Conservation (phyloP, 345 rosid species). For the Eucalyptus curtisii region DNA sequence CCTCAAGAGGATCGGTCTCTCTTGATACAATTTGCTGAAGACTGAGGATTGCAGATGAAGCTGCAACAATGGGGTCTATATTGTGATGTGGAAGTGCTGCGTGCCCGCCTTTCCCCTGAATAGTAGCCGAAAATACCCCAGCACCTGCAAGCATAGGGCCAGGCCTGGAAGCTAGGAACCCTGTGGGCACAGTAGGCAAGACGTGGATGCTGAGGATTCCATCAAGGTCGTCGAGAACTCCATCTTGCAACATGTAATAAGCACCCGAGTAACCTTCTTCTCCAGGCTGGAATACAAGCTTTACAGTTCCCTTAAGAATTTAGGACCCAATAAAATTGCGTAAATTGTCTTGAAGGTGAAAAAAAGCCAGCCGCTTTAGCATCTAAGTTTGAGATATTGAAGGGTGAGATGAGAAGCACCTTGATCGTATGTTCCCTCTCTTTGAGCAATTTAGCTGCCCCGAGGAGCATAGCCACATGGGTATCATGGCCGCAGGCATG, state of each 20-base stretch:
- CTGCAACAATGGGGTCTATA: slow-evolving; percentile 57
- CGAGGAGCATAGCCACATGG: slow-evolving; percentile 72
- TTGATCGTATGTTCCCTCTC: slow-evolving; percentile 20
- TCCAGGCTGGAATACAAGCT: slow-evolving; percentile 74
- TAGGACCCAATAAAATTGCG: background rate
- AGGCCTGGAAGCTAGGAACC: slow-evolving; percentile 40
- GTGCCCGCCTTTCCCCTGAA: slow-evolving; percentile 54
- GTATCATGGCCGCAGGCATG: slow-evolving; percentile 77
- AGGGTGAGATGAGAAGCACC: slow-evolving; percentile 14
- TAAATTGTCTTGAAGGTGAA: background rate
- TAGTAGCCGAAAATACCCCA: slow-evolving; percentile 31
- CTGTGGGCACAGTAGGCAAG: slow-evolving; percentile 32
- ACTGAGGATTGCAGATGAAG: slow-evolving; percentile 44
- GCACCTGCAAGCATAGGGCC: slow-evolving; percentile 58
- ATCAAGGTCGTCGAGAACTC: slow-evolving; percentile 33
- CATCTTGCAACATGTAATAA: slow-evolving; percentile 53
- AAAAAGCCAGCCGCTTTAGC: background rate
- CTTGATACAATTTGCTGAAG: slow-evolving; percentile 69
- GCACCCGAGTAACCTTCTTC: slow-evolving; percentile 73
- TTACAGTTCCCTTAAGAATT: slow-evolving; percentile 47
- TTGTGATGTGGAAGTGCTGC: slow-evolving; percentile 40
- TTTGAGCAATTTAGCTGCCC: slow-evolving; percentile 64
- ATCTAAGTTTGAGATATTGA: background rate
- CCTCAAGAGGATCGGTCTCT: slow-evolving; percentile 58
- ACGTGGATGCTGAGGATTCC: slow-evolving; percentile 54